Evolutionary conservation across 164 flowering plant species (phyloP), one percentile per base, ranked within the genome.

Genomic region (Aristolochia contorta): DNA sequence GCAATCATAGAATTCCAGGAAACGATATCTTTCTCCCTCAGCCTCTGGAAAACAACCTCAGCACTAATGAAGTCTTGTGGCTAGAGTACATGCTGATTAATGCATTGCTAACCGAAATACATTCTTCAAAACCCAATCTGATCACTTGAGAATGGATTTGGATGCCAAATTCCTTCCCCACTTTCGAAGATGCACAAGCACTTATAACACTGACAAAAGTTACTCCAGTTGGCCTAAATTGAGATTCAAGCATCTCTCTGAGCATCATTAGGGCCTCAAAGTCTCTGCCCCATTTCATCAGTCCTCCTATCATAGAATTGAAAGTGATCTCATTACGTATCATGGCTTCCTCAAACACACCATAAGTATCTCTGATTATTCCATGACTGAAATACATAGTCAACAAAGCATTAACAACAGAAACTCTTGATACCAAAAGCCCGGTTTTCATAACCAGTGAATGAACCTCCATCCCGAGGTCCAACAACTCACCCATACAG

Each of bases 261-360:
- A 81, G 83, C 77, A 83, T 66, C 12, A 64, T 16, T 55, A 84
- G 60, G 18, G 84, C 85, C 63, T 84, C 86, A 43, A 72, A 68
- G 32, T 73, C 63, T 69, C 74, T 81, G 52, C 71, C 82, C 61
- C 61, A 15, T 27, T 75, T 71, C n/a, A 66, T 81, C 12, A 89
- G 64, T 59, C 96, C 96, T 47, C 75, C 78, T 47, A 89, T 84
- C 83, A 89, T 79, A 18, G 82, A 86, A 75, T 84, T 86, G 65
- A 65, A 84, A 46, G 85, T 83, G 45, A 89, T 77, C 58, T 74
- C 74, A 69, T 86, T 81, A 56, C 43, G 61, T 6, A 66, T 72
- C 7, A 9, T 49, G 23, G 75, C 73, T 53, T 77, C 84, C 49
- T 76, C 76, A 71, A 89, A 86, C 12, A 80, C 79, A 49, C 48